Conservation (phyloP, 805 yeast genomes). For the Saturnispora hagleri region DNA sequence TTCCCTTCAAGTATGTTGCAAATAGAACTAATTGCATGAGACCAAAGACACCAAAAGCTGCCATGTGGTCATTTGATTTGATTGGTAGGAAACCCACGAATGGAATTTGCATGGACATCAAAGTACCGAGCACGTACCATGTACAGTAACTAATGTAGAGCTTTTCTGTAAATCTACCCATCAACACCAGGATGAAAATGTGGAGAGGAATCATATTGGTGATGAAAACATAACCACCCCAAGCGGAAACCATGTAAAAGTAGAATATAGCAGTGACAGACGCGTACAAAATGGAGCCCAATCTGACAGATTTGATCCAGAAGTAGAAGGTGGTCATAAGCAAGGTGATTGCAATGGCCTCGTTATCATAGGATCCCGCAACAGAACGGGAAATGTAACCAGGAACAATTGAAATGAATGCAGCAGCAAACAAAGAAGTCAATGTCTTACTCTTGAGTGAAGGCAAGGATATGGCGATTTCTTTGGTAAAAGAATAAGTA, state of each 20-base stretch:
- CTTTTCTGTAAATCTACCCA: slow-evolving; percentile 87
- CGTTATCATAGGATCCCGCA: slow-evolving; percentile 98
- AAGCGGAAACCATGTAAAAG: slow-evolving; percentile 98
- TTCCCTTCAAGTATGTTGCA: slow-evolving; percentile 70
- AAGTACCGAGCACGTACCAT: slow-evolving; percentile 96
- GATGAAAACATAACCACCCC: slow-evolving; percentile 99
- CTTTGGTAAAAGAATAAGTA: slow-evolving; percentile 78
- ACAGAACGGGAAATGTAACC: slow-evolving; percentile 98
- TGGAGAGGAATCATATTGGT: slow-evolving; percentile 96
- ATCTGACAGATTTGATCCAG: slow-evolving; percentile 91
- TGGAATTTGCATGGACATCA: slow-evolving; percentile 98
- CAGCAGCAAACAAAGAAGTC: slow-evolving; percentile 87
- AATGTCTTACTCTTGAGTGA: slow-evolving; percentile 29
- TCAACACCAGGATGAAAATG: slow-evolving; percentile 76
- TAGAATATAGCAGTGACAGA: slow-evolving; percentile 78
- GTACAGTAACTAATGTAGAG: slow-evolving; percentile 88
- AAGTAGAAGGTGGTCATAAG: slow-evolving; percentile 91
- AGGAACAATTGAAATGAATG: slow-evolving; percentile 95
- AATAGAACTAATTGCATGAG: slow-evolving; percentile 82
- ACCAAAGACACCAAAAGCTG: slow-evolving; percentile 95
- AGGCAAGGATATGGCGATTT: slow-evolving; percentile 63
- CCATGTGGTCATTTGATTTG: slow-evolving; percentile 96
- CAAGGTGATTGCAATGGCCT: slow-evolving; percentile 94
- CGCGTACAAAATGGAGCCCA: slow-evolving; percentile 82
- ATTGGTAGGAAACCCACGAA: slow-evolving; percentile 97